A percentile compares a stretch with the other conserved stretches of the same genome.
Conservation (phyloP, 495 filamentous ascomycete species). For the Podospora tetraspora region DNA sequence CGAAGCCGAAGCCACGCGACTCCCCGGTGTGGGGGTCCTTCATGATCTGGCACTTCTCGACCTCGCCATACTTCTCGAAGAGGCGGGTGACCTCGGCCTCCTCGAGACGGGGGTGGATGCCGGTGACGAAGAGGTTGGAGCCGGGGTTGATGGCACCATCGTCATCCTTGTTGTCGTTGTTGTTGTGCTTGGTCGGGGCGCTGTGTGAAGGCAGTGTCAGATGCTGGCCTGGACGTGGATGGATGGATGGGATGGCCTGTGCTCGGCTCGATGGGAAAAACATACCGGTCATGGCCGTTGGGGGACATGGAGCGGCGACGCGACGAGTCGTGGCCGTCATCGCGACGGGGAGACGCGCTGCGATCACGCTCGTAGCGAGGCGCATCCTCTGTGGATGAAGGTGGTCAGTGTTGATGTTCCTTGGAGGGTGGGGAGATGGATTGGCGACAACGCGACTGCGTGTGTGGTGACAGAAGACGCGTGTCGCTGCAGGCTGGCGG, state of each 20-base stretch:
- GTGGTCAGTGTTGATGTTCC: constrained; percentile 14
- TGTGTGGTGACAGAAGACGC: neutral
- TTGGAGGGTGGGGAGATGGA: neutral
- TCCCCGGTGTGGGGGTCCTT: constrained; percentile 95
- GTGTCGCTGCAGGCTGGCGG: neutral
- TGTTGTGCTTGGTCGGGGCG: constrained; percentile 25
- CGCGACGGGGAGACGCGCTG: constrained; percentile 87
- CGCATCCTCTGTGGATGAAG: constrained; percentile 53
- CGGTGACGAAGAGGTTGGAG: constrained; percentile 98
- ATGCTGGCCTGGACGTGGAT: neutral
- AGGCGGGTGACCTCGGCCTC: constrained; percentile 89
- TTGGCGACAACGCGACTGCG: constrained; percentile 4
- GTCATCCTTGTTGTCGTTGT: constrained; percentile 56
- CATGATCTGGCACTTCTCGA: constrained; percentile 99
- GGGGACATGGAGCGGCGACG: constrained; percentile 76
- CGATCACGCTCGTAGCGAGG: constrained; percentile 75
- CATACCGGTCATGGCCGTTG: constrained; percentile 67
- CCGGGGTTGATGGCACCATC: constrained; percentile 83
- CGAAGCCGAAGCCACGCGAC: constrained; percentile 98
- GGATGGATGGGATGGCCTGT: neutral
- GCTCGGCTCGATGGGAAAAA: constrained; percentile 11
- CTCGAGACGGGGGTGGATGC: constrained; percentile 89
- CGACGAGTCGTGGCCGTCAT: constrained; percentile 57
- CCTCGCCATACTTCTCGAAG: constrained; percentile 97
- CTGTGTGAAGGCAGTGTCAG: constrained; percentile 13